phyloP scores from a whole-genome alignment of 768 basidiomycete genomes.

The Tephrocybe sp. region DNA sequence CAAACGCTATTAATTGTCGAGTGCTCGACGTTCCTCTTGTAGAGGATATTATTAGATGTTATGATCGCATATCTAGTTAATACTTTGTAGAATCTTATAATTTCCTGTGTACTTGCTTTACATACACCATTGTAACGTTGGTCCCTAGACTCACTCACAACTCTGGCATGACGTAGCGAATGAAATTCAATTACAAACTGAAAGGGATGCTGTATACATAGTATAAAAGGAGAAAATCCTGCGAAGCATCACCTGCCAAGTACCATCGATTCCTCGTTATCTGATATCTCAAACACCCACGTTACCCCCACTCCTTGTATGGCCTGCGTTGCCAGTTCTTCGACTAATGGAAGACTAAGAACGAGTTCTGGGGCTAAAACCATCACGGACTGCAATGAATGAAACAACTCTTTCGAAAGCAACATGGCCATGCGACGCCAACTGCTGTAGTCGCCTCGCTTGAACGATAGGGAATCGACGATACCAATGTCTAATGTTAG shows the following conservation, averaged over 20 bases:
- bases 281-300: constrained; percentile 4
- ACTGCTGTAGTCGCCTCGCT: constrained; percentile 2
- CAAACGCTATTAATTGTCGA: too few relatives aligned
- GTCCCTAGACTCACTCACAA: constrained; percentile 1
- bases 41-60: not conserved
- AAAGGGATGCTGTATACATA: too few relatives aligned
- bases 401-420: constrained; percentile 1
- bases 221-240: too few relatives aligned
- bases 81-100: constrained; percentile 9
- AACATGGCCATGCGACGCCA: not conserved
- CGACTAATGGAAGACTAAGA: constrained; percentile 2
- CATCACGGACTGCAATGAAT: not conserved
- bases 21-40: too few relatives aligned
- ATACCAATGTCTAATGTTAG: constrained; percentile 6
- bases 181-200: not conserved
- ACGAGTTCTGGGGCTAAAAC: not conserved
- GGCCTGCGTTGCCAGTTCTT: constrained; percentile 5
- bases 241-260: not conserved
- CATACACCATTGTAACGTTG: constrained; percentile 2
- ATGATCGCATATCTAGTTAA: constrained; percentile 1
- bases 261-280: not conserved
- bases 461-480: constrained; percentile 5
- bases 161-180: not conserved
- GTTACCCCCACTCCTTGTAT: not conserved
- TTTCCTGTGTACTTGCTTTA: not conserved